Evolutionary conservation across 768 basidiomycete species (phyloP), one percentile per base, ranked within the genome.

Genomic region (Paxillus involutus): DNA sequence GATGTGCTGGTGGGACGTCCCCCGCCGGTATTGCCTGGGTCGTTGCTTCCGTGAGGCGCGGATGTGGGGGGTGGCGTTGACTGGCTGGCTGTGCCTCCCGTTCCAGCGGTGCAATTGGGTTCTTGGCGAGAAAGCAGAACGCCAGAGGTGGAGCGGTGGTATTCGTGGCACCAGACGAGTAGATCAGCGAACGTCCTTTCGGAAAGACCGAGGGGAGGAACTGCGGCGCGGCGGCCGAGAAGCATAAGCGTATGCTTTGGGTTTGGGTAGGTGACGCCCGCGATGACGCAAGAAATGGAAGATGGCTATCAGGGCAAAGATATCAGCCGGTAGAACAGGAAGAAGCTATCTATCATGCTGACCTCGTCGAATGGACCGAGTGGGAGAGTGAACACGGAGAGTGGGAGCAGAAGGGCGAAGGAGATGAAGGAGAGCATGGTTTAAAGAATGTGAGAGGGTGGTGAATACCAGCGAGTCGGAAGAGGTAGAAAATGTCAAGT

Each of bases 161-260:
- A 17, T 36, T 68, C 49, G 30, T 63, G 59, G 17, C 69, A 68
- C 67, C 68, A 70, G 21, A 58, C 8, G 50, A 68, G 68, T 44
- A 68, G 66, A 32, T 68, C 66, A 29, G 48, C 49, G 21, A 68
- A 68, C 0, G 58, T 55, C 2, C 51, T 59, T 47, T 53, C 54
- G 30, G 69, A 57, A 12, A 69, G 26, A 13, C 69, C 69, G 4
- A 11, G 37, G 2, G 69, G 66, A 40, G 64, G 66, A 9, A 32
- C 13, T 37, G 66, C 46, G 30, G 46, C 59, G 44, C 29, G 62
- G 16, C 51, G 60, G 26, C 66, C 14, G 16, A 68, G 68, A 36
- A 70, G 68, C 1, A 29, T 24, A 2, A 70, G 49, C 3, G 66
- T 52, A 1, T 68, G 43, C 26, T 49, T 37, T 16, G 66, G 66